Evolutionary conservation across 2,329 filamentous ascomycete genomes (phyloP), one percentile per base, ranked within the genome.

Genomic region (Curvularia sp.): DNA sequence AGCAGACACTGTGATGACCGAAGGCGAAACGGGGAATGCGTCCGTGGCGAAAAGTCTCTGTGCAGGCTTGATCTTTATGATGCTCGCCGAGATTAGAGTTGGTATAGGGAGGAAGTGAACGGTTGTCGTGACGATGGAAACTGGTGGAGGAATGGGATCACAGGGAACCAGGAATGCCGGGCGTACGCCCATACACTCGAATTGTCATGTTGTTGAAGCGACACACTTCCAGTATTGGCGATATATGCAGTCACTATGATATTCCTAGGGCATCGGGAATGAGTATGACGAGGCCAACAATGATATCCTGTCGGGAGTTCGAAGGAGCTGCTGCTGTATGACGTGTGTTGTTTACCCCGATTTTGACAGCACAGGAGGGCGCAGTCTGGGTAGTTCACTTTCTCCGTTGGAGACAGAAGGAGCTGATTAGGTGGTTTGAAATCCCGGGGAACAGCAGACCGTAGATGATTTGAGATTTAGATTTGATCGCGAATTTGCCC

Each of bases 361-460:
- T 28, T 12, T 12, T 24, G 15, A 2, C 2, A 12, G 24, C 18
- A 20, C 20, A 8, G 8, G 35, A 39, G 15, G 44, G 31, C 47
- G 26, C 20, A 30, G 20, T 26, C 10, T 46, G 15, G 5, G n/a
- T 13, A 22, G 8, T 3, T 18, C 4, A 3, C 33, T 12, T 20
- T 0, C 24, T 43, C 8, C n/a, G 5, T 20, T 18, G 3, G 53
- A 42, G n/a, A 38, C 4, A 26, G 57, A 8, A 48, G 30, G 24
- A 26, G 15, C 12, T 10, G 41, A 18, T 56, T 47, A 76, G 77
- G 81, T 4, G 68, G 62, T 57, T 82, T 76, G 65, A 88, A 88
- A 35, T 89, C 85, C 18, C 22, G 28, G 5, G 5, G 3, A 26
- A 18, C 8, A 26, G 41, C 13, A 13, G 20, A 3, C 22, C 3